A percentile compares a stretch with the other conserved stretches of the same genome.
These are phyloP conservation scores for Stramenopiles sp. DNA, from an alignment of 352 stramenopile species.

Conservation along the genomic window DNA sequence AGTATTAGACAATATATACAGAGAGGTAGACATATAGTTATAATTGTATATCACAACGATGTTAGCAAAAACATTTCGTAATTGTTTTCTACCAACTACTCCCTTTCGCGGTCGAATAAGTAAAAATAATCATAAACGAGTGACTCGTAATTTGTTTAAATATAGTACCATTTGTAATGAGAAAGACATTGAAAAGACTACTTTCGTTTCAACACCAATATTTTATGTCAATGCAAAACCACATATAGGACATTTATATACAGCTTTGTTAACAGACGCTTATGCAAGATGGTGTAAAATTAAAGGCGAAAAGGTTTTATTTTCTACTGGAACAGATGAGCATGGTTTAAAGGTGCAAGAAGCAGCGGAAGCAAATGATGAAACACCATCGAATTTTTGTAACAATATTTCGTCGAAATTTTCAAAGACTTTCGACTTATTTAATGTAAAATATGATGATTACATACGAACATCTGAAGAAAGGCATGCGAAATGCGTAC, in stretches of 20 bases:
- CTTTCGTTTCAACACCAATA: conserved; percentile 89
- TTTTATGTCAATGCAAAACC: conserved; percentile 98
- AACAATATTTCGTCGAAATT: conserved; percentile 73
- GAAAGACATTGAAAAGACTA: too few relatives aligned
- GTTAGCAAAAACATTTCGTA: too few relatives aligned
- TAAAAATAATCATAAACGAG: too few relatives aligned
- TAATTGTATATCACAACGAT: too few relatives aligned
- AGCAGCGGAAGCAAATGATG: conserved; percentile 55
- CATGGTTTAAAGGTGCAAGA: conserved; percentile 85
- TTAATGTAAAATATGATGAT: conserved; percentile 69
- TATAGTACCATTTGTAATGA: too few relatives aligned
- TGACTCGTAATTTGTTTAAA: too few relatives aligned
- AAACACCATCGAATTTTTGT: conserved; percentile 66
- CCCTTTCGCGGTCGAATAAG: too few relatives aligned
- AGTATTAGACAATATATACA: too few relatives aligned
- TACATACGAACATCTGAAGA: conserved; percentile 92
- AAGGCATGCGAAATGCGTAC: conserved; percentile 68
- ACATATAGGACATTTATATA: conserved; percentile 97
- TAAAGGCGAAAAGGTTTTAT: conserved; percentile 40
- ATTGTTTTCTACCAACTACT: too few relatives aligned
- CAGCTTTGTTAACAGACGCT: conserved; percentile 61
- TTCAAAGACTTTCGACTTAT: conserved; percentile 52
- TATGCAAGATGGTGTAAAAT: conserved; percentile 49
- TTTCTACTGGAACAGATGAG: conserved; percentile 94
- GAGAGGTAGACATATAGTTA: too few relatives aligned